Conservation (phyloP, 768 basidiomycete genomes). For the Collybia mongolica region DNA sequence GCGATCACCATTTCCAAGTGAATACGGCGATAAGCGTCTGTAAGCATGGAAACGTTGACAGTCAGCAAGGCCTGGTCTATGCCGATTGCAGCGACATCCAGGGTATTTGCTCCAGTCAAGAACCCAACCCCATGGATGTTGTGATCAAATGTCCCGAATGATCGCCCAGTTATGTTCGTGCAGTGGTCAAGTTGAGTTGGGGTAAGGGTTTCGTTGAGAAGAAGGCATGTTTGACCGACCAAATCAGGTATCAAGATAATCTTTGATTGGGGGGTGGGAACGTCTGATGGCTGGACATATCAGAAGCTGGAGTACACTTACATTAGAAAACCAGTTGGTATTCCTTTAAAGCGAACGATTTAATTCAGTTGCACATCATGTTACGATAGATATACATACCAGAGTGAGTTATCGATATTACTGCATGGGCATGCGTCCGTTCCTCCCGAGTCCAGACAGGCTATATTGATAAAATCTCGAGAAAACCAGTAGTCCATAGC, state of each 20-base stretch:
- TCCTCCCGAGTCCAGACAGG: constrained; percentile 58
- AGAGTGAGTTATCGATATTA: constrained; percentile 42
- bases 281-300: not conserved
- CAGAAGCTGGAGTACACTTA: constrained; percentile 21
- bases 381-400: constrained; percentile 20
- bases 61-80: constrained; percentile 47
- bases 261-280: constrained; percentile 23
- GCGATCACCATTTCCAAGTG: constrained; percentile 53
- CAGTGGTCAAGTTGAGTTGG: constrained; percentile 41
- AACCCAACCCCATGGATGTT: constrained; percentile 38
- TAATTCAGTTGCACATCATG: not conserved
- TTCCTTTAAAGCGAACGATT: constrained; percentile 39
- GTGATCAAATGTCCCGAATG: constrained; percentile 34
- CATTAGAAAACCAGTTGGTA: constrained; percentile 67
- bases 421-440: constrained; percentile 51
- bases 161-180: constrained; percentile 45
- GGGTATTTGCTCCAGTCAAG: constrained; percentile 62
- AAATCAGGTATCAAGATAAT: constrained; percentile 61
- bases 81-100: constrained; percentile 65
- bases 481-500: constrained; percentile 67
- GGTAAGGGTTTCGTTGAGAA: constrained; percentile 49
- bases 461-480: constrained; percentile 52
- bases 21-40: constrained; percentile 48
- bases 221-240: constrained; percentile 53
- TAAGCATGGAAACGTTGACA: constrained; percentile 42